Percentiles rank a stretch among this genome's conserved stretches.
These are phyloP conservation scores for Rugosomyces carneus DNA, from an alignment of 1,284 basidiomycete genomes.

Conservation along the genomic window DNA sequence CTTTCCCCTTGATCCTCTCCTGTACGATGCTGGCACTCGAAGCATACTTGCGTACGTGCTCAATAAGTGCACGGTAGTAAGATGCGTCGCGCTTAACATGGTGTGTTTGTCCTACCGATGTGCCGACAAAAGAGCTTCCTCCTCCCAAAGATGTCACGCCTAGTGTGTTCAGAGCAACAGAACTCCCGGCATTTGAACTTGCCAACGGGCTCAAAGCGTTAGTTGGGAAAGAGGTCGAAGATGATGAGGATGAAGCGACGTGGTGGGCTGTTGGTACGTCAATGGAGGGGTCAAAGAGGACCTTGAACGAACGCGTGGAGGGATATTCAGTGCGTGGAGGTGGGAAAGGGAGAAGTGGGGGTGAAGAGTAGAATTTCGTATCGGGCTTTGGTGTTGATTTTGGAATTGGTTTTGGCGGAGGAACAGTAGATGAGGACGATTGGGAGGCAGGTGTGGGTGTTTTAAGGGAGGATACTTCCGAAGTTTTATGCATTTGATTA, in stretches of 20 bases:
- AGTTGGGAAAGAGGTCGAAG: neutral
- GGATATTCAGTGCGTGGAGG: slow-evolving; percentile 33
- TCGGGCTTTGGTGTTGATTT: slow-evolving; percentile 7
- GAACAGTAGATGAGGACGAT: slow-evolving; percentile 2
- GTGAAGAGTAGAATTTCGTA: slow-evolving; percentile 21
- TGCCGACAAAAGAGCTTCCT: neutral
- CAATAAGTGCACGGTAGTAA: slow-evolving; percentile 43
- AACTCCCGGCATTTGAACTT: neutral
- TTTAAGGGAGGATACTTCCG: neutral
- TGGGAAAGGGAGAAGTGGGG: slow-evolving; percentile 28
- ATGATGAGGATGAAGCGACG: slow-evolving; percentile 5
- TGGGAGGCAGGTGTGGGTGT: slow-evolving; percentile 6
- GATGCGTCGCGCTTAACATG: slow-evolving; percentile 11
- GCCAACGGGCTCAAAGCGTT: neutral
- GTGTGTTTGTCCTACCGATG: neutral
- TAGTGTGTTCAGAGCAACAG: neutral
- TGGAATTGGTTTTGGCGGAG: neutral
- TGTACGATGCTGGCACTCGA: slow-evolving; percentile 26
- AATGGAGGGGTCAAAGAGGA: slow-evolving; percentile 56
- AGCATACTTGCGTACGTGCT: slow-evolving; percentile 41
- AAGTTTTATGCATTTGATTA: neutral
- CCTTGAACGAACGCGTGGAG: slow-evolving; percentile 43
- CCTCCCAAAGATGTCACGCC: neutral
- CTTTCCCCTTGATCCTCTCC: slow-evolving; percentile 53
- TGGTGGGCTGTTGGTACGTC: slow-evolving; percentile 16